These are phyloP conservation scores for Phytophthora ohioensis DNA, from an alignment of 352 stramenopile genomes.

Conservation along the genomic window DNA sequence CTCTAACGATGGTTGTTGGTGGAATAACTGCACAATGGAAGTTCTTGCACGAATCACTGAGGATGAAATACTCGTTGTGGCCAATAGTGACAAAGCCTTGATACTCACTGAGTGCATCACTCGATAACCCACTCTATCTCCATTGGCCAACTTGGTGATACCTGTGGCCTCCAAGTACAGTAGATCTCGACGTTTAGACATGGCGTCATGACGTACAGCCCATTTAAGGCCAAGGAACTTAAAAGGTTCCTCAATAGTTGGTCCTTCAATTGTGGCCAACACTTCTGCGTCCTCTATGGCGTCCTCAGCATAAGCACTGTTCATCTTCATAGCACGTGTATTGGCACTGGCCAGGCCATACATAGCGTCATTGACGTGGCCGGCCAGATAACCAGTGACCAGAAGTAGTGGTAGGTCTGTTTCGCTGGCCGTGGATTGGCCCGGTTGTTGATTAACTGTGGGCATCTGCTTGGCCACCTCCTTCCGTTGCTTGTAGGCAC, in stretches of 20 bases:
- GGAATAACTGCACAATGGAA: slow-evolving; percentile 60
- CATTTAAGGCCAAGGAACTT: slow-evolving; percentile 72
- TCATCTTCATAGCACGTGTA: slow-evolving; percentile 68
- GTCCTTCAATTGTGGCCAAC: slow-evolving; percentile 46
- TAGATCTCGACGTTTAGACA: slow-evolving; percentile 56
- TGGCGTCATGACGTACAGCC: slow-evolving; percentile 46
- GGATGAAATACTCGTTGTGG: slow-evolving; percentile 34
- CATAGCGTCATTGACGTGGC: slow-evolving; percentile 68
- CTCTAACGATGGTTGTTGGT: slow-evolving; percentile 38
- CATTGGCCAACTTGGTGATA: slow-evolving; percentile 37
- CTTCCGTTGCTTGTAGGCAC: slow-evolving; percentile 60
- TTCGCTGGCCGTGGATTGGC: slow-evolving; percentile 24
- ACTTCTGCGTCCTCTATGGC: slow-evolving; percentile 56
- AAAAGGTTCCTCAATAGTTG: slow-evolving; percentile 55
- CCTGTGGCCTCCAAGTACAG: slow-evolving; percentile 70
- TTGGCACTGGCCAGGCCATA: slow-evolving; percentile 63
- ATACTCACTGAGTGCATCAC: slow-evolving; percentile 74
- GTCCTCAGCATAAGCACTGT: slow-evolving; percentile 53
- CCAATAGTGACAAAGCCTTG: slow-evolving; percentile 54
- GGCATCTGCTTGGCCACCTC: slow-evolving; percentile 12
- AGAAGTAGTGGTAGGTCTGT: slow-evolving; percentile 53
- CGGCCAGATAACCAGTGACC: slow-evolving; percentile 52
- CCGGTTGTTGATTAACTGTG: slow-evolving; percentile 1
- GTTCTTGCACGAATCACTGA: slow-evolving; percentile 56
- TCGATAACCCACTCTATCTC: slow-evolving; percentile 62